Evolutionary conservation across 768 basidiomycete genomes (phyloP).

Genomic region (Pisolithus orientalis): DNA sequence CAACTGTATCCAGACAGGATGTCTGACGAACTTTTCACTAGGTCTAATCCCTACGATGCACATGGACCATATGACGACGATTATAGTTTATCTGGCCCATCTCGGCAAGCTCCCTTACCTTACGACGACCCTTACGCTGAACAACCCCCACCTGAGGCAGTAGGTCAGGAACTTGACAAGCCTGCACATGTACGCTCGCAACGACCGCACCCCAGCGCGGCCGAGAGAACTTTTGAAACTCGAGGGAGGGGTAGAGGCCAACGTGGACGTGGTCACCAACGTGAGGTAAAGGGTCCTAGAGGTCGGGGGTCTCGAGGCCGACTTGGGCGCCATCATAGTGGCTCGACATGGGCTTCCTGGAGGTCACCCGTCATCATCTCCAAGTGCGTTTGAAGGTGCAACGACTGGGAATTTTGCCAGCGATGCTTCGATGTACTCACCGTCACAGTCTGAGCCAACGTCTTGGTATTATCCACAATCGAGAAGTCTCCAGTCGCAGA

Average conservation of each 20-base stretch:
- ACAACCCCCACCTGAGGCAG: constrained; percentile 27
- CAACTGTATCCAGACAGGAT: constrained; percentile 52
- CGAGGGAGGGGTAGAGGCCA: neutral
- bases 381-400: constrained; percentile 40
- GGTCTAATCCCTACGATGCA: constrained; percentile 59
- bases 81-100: constrained; percentile 42
- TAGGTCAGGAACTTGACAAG: neutral
- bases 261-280: constrained; percentile 19
- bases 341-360: constrained; percentile 17
- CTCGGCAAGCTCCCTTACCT: constrained; percentile 61
- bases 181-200: neutral
- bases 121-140: constrained; percentile 79
- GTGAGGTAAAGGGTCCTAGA: constrained; percentile 5
- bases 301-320: neutral
- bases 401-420: constrained; percentile 35
- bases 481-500: constrained; percentile 5
- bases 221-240: neutral
- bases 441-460: constrained; percentile 6
- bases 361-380: constrained; percentile 36
- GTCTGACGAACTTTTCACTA: constrained; percentile 37
- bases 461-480: constrained; percentile 14
- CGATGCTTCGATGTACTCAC: constrained; percentile 11
- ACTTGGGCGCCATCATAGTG: neutral
- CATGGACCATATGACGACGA: constrained; percentile 66
- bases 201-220: neutral